Evolutionary conservation across 768 basidiomycete species (phyloP).

Genomic region (Dioszegia aurantiaca): DNA sequence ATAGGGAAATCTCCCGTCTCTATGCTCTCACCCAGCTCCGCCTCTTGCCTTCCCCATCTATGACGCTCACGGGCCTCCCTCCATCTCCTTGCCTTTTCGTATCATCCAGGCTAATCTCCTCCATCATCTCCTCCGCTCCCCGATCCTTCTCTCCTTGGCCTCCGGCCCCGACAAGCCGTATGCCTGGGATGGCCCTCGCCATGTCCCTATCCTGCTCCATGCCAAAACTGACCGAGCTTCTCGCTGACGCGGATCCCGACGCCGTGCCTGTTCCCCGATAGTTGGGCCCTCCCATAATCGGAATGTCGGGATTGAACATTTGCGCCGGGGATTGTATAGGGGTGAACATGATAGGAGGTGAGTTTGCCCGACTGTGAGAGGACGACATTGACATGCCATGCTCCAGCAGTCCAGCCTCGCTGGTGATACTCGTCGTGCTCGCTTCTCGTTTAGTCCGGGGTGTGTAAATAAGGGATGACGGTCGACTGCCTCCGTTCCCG

Average conservation of each 20-base stretch:
- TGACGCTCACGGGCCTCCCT: no score
- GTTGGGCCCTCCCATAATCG: neutral
- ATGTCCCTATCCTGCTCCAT: conserved; percentile 2
- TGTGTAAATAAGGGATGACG: neutral
- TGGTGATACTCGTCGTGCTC: neutral
- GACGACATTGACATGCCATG: neutral
- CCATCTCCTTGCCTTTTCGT: conserved; percentile 2
- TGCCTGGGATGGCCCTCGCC: neutral
- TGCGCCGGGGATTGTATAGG: conserved; percentile 8
- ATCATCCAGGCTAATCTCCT: conserved; percentile 32
- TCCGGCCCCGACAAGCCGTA: conserved; percentile 7
- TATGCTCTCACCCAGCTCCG: conserved; percentile 5
- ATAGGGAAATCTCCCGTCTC: neutral
- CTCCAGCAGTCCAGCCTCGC: conserved; percentile 11
- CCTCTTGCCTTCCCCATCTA: conserved; percentile 1
- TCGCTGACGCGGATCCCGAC: conserved; percentile 1
- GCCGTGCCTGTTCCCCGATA: neutral
- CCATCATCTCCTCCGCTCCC: conserved; percentile 39
- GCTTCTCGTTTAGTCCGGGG: conserved; percentile 10
- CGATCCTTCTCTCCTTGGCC: neutral
- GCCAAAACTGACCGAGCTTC: conserved; percentile 8
- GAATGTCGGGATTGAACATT: conserved; percentile 5
- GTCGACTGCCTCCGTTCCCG: conserved; percentile 10
- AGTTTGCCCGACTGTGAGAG: neutral
- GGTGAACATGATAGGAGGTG: conserved; percentile 11